Base-by-base conservation (phyloP, 2,329 filamentous ascomycete species). In the Colletotrichum sidae region DNA sequence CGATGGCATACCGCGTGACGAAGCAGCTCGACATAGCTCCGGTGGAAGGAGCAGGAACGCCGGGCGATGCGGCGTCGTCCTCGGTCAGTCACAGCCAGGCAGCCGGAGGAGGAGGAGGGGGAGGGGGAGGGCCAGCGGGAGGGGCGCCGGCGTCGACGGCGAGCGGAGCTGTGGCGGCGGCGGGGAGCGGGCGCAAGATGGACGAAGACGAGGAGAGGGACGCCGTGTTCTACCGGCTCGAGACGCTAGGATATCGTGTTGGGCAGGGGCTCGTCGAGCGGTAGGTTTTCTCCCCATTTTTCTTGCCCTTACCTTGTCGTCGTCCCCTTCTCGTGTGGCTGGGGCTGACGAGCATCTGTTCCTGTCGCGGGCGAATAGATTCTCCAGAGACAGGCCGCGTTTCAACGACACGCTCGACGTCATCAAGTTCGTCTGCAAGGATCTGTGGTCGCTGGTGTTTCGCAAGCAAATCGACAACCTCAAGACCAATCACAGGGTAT, bases 351-450 rank as follows among this genome's bases (percentile, higher is more conserved):
- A 13, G 15, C 33, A 17, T 33, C 46, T 33, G 33, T 10, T 10
- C 34, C 39, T 46, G 25, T 25, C 25, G 25, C 25, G 25, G 25
- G 25, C 25, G 37, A 25, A 59, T 35, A 94, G 92, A 57, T 94
- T 96, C 82, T 93, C 92, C 9, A 86, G 88, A 74, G 92, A 96
- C 76, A 86, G 93, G 55, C 93, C 95, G 45, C 92, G 94, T 53
- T 96, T 97, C 75, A 92, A 91, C 67, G 94, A 97, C 72, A 94
- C 94, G 4, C 88, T 99, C 46, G 96, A 98, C 75, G 92, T 94
- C 54, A 99, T 99, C 77, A 99, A 99, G 78, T 98, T 99, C 75
- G 84, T 99, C 54, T 99, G 96, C 87, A 99, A 99, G 82, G 96
- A 99, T 77, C 85, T 99, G 49, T 99, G 96, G 96, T 94, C 89